Conservation (phyloP, 148 eudicot genomes). For the Rheum nobile region DNA sequence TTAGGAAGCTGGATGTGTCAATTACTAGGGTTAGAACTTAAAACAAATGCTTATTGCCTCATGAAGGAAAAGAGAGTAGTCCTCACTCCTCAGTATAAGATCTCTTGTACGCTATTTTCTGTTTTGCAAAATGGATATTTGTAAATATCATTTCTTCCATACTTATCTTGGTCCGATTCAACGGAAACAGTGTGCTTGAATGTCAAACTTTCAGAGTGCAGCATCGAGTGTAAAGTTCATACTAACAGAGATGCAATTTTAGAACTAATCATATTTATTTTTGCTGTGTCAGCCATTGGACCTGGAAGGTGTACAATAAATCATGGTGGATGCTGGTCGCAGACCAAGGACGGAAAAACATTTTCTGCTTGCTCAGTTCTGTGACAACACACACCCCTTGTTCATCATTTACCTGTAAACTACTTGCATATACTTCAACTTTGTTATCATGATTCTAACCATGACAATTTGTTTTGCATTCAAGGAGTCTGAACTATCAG, state of each 20-base stretch:
- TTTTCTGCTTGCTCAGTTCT: conserved; percentile 82
- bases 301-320: conserved; percentile 66
- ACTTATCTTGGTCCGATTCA: no score
- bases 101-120: not conserved
- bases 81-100: not conserved
- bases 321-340: conserved; percentile 89
- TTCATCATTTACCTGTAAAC: not conserved
- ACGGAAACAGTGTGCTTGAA: no score
- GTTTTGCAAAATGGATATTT: not conserved
- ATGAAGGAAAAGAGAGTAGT: not conserved
- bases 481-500: conserved; percentile 42
- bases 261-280: not conserved
- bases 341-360: conserved; percentile 31
- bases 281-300: conserved; percentile 47
- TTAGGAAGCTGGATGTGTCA: not conserved
- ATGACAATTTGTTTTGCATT: not conserved
- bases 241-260: not conserved
- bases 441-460: not conserved
- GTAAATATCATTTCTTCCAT: not conserved
- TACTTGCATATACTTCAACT: not conserved
- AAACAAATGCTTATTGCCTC: not conserved
- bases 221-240: not conserved
- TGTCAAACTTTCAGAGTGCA: not conserved
- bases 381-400: conserved; percentile 13
- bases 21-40: not conserved